These are phyloP conservation scores for Stipa capillata DNA, from an alignment of 176 grass and related monocot species.

Conservation along the genomic window DNA sequence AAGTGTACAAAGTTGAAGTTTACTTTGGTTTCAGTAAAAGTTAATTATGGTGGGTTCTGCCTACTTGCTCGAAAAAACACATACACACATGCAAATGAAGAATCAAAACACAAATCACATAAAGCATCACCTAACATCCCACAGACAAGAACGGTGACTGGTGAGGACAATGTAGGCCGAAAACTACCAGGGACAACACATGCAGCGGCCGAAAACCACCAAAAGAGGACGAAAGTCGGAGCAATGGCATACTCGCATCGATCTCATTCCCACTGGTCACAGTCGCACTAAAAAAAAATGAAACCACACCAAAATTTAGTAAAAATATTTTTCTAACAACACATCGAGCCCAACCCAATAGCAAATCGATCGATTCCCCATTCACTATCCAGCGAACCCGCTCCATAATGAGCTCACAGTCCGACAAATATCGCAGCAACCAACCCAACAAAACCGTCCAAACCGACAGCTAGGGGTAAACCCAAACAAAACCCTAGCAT, in stretches of 20 bases:
- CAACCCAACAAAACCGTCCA: not conserved
- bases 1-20: not conserved
- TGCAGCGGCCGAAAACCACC: not conserved
- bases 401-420: not conserved
- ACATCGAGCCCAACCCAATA: not conserved
- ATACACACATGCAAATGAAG: not conserved
- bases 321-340: not conserved
- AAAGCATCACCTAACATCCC: not conserved
- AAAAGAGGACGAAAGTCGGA: not conserved
- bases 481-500: constrained; percentile 29
- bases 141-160: not conserved
- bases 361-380: not conserved
- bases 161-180: not conserved
- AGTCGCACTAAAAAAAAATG: not conserved
- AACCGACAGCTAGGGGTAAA: not conserved
- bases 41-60: not conserved
- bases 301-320: not conserved
- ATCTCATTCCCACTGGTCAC: not conserved
- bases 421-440: not conserved
- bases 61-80: not conserved
- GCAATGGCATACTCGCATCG: not conserved
- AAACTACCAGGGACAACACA: not conserved
- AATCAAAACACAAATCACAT: not conserved
- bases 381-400: not conserved
- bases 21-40: not conserved